A percentile compares a stretch with the other conserved stretches of the same genome.
Evolutionary conservation across 2,329 filamentous ascomycete genomes (phyloP).

Genomic region (Salinomyces thailandicus): DNA sequence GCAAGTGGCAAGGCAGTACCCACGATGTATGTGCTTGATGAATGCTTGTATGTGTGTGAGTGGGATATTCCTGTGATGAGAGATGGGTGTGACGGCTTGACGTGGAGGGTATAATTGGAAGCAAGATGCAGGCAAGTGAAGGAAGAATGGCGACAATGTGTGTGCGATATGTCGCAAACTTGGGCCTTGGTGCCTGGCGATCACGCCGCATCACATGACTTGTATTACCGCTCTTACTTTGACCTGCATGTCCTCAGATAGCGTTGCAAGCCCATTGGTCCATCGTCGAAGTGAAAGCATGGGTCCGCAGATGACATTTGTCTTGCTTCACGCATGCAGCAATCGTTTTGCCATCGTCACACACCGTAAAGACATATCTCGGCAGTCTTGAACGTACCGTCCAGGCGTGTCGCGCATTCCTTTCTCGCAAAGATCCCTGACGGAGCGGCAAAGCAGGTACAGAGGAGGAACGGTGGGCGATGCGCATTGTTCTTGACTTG

Average conservation of each 20-base stretch:
- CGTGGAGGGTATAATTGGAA: neutral
- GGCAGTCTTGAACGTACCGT: no score
- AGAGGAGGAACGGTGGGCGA: no score
- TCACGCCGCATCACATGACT: neutral
- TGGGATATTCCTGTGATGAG: neutral
- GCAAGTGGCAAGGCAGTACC: neutral
- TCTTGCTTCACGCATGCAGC: neutral
- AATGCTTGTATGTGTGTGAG: neutral
- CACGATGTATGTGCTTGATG: neutral
- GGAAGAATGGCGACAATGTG: neutral
- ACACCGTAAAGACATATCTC: no score
- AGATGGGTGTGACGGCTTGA: neutral
- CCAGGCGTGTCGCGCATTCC: no score
- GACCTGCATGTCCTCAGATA: neutral
- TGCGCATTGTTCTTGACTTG: no score
- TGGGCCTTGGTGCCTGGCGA: constrained; percentile 2
- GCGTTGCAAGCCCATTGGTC: neutral
- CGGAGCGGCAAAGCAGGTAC: neutral
- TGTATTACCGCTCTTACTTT: neutral
- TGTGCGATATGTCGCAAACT: neutral
- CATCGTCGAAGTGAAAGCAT: neutral
- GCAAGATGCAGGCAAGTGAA: neutral
- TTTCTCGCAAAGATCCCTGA: no score
- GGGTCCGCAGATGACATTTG: neutral
- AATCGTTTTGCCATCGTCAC: no score